Base-by-base conservation (phyloP, 495 filamentous ascomycete genomes). In the Hypoxylon cercidicola region DNA sequence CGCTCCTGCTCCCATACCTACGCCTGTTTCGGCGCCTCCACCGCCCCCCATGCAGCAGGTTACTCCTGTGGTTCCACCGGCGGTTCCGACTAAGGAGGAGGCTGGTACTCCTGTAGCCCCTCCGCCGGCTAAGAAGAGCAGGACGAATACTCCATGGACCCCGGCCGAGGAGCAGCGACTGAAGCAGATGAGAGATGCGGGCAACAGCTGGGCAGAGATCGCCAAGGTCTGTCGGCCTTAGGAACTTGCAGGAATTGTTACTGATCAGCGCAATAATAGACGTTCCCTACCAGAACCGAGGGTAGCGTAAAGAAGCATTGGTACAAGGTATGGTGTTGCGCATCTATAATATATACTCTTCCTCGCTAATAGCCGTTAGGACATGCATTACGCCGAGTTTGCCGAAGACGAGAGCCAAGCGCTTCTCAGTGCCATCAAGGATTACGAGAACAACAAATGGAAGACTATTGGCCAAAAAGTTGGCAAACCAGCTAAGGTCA, bases 331-430 rank as follows among this genome's bases (percentile, higher is more conserved):
- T 51, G 79, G 70, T 16, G 16, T 37, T 52, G 32, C 21, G 34
- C 18, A 28, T 53, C 57, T 44, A 3, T 55, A 53, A 2, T 44
- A 50, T 50, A 40, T 47, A 68, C 57, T 57, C 18, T 13, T 20
- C 20, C 40, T 59, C 68, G 51, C 72, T 80, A 46, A 83, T 55
- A 58, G 20, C 35, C 66, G 88, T 60, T 45, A 78, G 93, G 95
- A 98, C 71, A 99, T 99, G 95, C 95, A 99, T 72, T 98, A 99
- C 76, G 95, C 95, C 53, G 95, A 99, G 73, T 99, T 99, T 72
- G 95, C 91, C 46, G 95, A 97, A 82, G 93, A 99, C 70, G 95
- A 99, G 91, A 92, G 90, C 73, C 83, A 89, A 64, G 92, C 94
- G 21, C 82, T 98, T 41, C 85, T 95, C 35, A 91, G 89, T 49